Percentiles rank a stretch among this genome's conserved stretches.
These are phyloP conservation scores for Penicillium pulvis DNA, from an alignment of 495 filamentous ascomycete genomes.

Conservation along the genomic window DNA sequence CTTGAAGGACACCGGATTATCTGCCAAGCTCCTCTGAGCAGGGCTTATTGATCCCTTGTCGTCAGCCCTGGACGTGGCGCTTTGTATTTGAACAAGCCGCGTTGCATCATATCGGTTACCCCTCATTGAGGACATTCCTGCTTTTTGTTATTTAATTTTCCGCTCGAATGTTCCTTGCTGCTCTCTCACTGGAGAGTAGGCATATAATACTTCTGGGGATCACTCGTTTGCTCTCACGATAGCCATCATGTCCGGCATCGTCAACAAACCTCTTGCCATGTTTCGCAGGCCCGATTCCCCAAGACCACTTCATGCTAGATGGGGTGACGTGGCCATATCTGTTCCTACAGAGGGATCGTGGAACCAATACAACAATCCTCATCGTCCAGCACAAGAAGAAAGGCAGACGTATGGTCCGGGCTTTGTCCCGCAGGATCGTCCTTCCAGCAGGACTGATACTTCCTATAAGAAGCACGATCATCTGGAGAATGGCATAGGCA, in stretches of 20 bases:
- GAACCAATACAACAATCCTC: conserved; percentile 43
- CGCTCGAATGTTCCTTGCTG: conserved; percentile 19
- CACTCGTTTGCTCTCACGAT: not conserved
- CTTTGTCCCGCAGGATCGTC: conserved; percentile 26
- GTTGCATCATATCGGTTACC: not conserved
- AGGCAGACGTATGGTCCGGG: conserved; percentile 32
- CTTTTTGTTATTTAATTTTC: not conserved
- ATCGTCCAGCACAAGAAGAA: conserved; percentile 20
- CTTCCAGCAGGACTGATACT: conserved; percentile 11
- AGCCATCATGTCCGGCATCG: conserved; percentile 32
- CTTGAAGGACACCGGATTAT: conserved; percentile 7
- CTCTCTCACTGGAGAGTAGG: not conserved
- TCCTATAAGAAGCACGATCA: conserved; percentile 6
- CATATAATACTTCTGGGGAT: not conserved
- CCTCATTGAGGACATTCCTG: not conserved
- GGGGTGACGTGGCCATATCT: conserved; percentile 42
- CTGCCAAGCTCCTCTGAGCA: not conserved
- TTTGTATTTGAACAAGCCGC: conserved; percentile 6
- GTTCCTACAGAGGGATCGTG: conserved; percentile 45
- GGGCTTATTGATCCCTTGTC: conserved; percentile 13
- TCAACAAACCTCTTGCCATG: conserved; percentile 35
- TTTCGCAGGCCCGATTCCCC: conserved; percentile 34
- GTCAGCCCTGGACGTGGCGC: conserved; percentile 3
- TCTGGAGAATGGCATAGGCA: not conserved
- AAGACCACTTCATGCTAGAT: conserved; percentile 40